Evolutionary conservation across 176 grass and related monocot species (phyloP).

Genomic region (Microstegium vimineum): DNA sequence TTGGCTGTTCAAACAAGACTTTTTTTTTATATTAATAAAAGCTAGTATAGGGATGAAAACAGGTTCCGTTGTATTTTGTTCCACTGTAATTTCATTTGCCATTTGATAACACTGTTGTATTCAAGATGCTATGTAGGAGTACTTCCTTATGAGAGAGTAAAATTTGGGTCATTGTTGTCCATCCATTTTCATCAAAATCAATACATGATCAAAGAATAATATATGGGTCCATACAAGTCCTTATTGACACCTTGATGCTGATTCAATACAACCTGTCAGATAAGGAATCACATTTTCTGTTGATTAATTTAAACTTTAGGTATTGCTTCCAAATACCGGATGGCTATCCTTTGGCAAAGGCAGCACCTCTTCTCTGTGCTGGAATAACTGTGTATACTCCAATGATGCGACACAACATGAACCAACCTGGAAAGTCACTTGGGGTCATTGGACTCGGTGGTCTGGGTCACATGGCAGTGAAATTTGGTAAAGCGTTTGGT

Average conservation of each 20-base stretch:
- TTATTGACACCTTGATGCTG: not conserved
- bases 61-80: not conserved
- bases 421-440: slow-evolving; percentile 75
- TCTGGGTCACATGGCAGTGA: slow-evolving; percentile 76
- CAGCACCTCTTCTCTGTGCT: slow-evolving; percentile 70
- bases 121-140: not conserved
- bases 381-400: slow-evolving; percentile 79
- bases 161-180: not conserved
- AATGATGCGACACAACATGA: slow-evolving; percentile 80
- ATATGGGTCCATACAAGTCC: not conserved
- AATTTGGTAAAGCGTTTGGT: slow-evolving; percentile 81
- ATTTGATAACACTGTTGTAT: not conserved
- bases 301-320: slow-evolving; percentile 21
- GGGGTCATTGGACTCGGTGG: slow-evolving; percentile 75
- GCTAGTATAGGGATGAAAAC: not conserved
- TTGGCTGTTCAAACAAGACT: not conserved
- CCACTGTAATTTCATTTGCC: not conserved
- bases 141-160: not conserved
- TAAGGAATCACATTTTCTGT: not conserved
- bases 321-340: slow-evolving; percentile 80
- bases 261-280: not conserved
- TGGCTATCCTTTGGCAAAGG: slow-evolving; percentile 59
- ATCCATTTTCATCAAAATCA: not conserved
- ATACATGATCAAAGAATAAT: not conserved
- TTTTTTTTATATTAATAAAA: not conserved